Percentiles rank a stretch among this genome's conserved stretches.
phyloP scores from a whole-genome alignment of 2,329 filamentous ascomycete species.

The Botrytis elliptica region DNA sequence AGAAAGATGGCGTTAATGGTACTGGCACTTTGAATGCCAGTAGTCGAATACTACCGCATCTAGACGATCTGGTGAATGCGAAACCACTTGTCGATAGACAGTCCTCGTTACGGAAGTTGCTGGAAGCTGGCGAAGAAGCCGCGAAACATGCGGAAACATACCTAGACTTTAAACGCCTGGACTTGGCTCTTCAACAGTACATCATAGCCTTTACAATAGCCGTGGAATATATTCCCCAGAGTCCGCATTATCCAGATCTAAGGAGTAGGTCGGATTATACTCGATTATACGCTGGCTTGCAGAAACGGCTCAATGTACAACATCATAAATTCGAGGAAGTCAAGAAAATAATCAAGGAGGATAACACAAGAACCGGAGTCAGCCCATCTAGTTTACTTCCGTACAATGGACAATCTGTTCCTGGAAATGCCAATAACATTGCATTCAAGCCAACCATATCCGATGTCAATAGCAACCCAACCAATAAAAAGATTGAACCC shows the following conservation, averaged over 20 bases:
- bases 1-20: constrained; percentile 22
- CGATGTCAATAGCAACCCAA: background rate
- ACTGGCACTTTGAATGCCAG: constrained; percentile 27
- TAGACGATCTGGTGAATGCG: constrained; percentile 45
- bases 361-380: constrained; percentile 63
- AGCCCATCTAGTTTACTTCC: constrained; percentile 15
- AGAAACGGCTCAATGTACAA: constrained; percentile 50
- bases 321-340: constrained; percentile 55
- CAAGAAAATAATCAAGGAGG: constrained; percentile 59
- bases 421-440: constrained; percentile 25
- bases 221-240: constrained; percentile 71
- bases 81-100: constrained; percentile 37
- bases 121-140: constrained; percentile 53
- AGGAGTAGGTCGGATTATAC: constrained; percentile 53
- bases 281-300: constrained; percentile 50
- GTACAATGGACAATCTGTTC: background rate
- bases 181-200: constrained; percentile 80
- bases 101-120: constrained; percentile 52
- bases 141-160: constrained; percentile 61
- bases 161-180: constrained; percentile 63
- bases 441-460: background rate
- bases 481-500: background rate
- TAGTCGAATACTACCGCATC: constrained; percentile 42
- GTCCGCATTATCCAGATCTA: constrained; percentile 70
- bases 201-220: constrained; percentile 78